Evolutionary conservation across 208 protist species (phyloP).

Genomic region (Crithidia expoeki): DNA sequence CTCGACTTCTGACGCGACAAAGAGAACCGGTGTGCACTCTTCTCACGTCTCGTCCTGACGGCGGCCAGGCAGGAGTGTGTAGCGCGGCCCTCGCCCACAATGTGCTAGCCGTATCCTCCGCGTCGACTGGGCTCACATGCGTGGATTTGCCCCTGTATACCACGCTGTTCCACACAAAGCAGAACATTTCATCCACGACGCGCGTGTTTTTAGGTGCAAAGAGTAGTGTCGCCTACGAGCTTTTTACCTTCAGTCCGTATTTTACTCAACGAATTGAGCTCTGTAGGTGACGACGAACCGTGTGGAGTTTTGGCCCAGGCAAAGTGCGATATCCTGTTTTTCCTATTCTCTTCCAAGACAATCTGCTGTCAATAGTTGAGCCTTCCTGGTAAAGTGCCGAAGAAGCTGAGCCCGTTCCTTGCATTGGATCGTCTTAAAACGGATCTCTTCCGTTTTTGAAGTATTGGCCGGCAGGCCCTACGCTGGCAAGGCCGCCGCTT

Average conservation of each 20-base stretch:
- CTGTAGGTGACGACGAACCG: too few species aligned
- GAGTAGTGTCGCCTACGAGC: slow-evolving; percentile 11
- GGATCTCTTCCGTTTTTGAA: too few species aligned
- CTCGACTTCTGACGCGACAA: slow-evolving; percentile 38
- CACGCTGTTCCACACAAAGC: slow-evolving; percentile 21
- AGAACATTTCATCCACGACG: slow-evolving; percentile 25
- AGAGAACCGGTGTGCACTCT: slow-evolving; percentile 44
- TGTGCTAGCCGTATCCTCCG: slow-evolving; percentile 21
- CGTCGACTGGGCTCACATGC: slow-evolving; percentile 33
- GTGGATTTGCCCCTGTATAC: slow-evolving; percentile 30
- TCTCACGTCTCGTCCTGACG: slow-evolving; percentile 17
- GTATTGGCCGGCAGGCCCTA: too few species aligned
- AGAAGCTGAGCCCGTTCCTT: too few species aligned
- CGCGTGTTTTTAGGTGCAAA: slow-evolving; percentile 19
- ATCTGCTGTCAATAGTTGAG: too few species aligned
- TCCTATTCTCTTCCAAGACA: too few species aligned
- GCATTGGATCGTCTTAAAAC: too few species aligned
- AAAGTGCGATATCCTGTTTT: neutral
- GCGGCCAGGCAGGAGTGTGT: slow-evolving; percentile 26
- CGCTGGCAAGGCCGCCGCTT: too few species aligned
- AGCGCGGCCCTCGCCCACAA: slow-evolving; percentile 12
- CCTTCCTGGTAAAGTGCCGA: too few species aligned
- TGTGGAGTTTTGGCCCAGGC: too few species aligned
- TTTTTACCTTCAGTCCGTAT: slow-evolving; percentile 25
- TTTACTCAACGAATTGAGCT: slow-evolving; percentile 29